Percentiles rank a stretch among this genome's conserved stretches.
phyloP scores from a whole-genome alignment of 164 flowering plant species.

The Aristolochia californica region DNA sequence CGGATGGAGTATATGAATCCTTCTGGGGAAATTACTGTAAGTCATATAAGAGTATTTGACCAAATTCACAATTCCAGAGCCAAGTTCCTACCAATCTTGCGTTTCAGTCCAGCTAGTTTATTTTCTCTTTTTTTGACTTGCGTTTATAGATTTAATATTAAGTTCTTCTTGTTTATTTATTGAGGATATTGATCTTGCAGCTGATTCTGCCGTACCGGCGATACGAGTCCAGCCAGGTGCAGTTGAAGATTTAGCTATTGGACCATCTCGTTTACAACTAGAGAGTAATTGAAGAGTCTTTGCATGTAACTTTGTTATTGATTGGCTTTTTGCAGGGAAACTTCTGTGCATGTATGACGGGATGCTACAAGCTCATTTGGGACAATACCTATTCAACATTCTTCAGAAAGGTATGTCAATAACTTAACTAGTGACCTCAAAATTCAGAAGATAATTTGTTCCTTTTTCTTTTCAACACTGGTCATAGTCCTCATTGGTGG shows the following conservation, averaged over 20 bases:
- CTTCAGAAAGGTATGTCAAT: slow-evolving; percentile 62
- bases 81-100: no score
- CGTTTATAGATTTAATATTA: neutral
- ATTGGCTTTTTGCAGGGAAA: slow-evolving; percentile 49
- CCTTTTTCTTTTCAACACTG: no score
- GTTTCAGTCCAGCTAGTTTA: no score
- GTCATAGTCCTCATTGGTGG: no score
- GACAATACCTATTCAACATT: slow-evolving; percentile 87
- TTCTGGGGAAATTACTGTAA: slow-evolving; percentile 60
- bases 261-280: no score
- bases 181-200: slow-evolving; percentile 43
- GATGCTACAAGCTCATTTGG: slow-evolving; percentile 84
- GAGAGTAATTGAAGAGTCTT: no score
- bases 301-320: neutral
- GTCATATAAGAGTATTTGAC: slow-evolving; percentile 9
- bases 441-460: no score
- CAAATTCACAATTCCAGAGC: no score
- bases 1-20: slow-evolving; percentile 63
- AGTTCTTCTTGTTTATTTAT: slow-evolving; percentile 6
- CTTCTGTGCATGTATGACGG: slow-evolving; percentile 75
- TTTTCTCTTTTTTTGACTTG: no score
- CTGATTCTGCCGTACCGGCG: slow-evolving; percentile 84
- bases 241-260: slow-evolving; percentile 17
- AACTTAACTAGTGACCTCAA: no score
- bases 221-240: slow-evolving; percentile 72